Base-by-base conservation (phyloP, 176 grass and related monocot genomes). In the Musa beccarii region DNA sequence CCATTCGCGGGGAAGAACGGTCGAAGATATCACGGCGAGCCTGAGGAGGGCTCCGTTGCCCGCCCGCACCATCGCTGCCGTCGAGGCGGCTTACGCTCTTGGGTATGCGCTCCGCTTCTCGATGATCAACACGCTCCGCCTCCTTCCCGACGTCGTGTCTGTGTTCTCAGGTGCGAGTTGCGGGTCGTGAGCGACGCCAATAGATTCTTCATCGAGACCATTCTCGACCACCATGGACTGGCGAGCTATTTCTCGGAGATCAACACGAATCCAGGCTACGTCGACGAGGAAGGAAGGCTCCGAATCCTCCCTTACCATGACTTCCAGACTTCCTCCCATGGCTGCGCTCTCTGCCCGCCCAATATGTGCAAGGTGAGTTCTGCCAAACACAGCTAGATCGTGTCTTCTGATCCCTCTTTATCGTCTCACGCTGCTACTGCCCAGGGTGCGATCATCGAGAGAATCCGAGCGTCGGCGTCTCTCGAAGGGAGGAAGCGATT, bases 321-420 rank as follows among this genome's bases (percentile, higher is more conserved):
- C 34, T 88, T 92, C 83, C 75, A 3, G 22, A 20, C 49, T 63
- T 51, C 21, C 28, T 69, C 75, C 64, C 93, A 96, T 73, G 93
- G 93, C 0, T 96, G 93, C 78, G 0, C 63, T 11, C 79, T 96
- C 49, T 96, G 93, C 67, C 93, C 93, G 75, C 87, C 93, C 78
- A 96, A 96, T 74, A 92, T 96, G 93, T 96, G 93, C 87, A 96
- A 96, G 89, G 92, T 96, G 13, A 71, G 12, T 6, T 17, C 11
- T 66, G 6, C 34, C 3, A 43, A 43, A 43, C 34, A 43, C 34
- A 72, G 8, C 21, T 51, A 68, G 19, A 75, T 55, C 34, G 34
- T 43, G 6, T 43, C 34, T 43, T 6, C 29, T 3, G 29, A 29
- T 29, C 2, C 29, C 29, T 29, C 0, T 16, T 50, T 16, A 3